Base-by-base conservation (phyloP, 73 alveolate species). In the Paramecium tetraurelia region DNA sequence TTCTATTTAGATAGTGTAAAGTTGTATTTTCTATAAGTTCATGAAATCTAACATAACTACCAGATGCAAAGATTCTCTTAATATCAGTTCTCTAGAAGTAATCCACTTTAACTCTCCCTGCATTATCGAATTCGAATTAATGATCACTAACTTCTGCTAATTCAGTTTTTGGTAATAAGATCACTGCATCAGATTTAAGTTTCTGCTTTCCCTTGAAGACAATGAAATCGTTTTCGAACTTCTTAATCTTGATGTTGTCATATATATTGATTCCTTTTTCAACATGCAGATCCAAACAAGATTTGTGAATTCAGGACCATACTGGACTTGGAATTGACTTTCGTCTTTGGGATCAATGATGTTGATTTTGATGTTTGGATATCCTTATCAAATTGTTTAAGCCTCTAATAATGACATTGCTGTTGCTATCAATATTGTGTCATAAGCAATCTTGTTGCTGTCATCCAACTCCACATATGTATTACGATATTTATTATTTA, bases 41-140 rank as follows among this genome's bases (percentile, higher is more conserved):
- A 46, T 27, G 31, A 58, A 75, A 69, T 80, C 93, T 22, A 69
- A 31, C 85, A 44, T 69, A 77, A 43, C 84, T 22, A 14, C 92
- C 92, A 16, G 94, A 85, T 0, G 94, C 92, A 89, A 89, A 89
- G 46, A 89, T 89, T 22, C 92, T 63, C 40, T 71, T 89, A 16
- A 50, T 46, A 8, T 70, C 89, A 27, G 94, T 89, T 71, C 94
- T 89, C 24, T 70, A 9, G 50, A 35, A 50, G 16, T 71, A 89
- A 40, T 89, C 94, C 8, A 77, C 86, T 22, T 83, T 71, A 2
- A 89, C 84, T 44, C 94, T 40, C 29, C 92, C 94, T 29, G 29
- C 38, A 11, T 44, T 50, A 46, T 89, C 94, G 48, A 41, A 89
- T 46, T 89, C 94, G 9, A 89, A 89, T 50, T 44, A 41, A 68